phyloP scores from a whole-genome alignment of 2,329 filamentous ascomycete genomes.

The Knufia petricola region DNA sequence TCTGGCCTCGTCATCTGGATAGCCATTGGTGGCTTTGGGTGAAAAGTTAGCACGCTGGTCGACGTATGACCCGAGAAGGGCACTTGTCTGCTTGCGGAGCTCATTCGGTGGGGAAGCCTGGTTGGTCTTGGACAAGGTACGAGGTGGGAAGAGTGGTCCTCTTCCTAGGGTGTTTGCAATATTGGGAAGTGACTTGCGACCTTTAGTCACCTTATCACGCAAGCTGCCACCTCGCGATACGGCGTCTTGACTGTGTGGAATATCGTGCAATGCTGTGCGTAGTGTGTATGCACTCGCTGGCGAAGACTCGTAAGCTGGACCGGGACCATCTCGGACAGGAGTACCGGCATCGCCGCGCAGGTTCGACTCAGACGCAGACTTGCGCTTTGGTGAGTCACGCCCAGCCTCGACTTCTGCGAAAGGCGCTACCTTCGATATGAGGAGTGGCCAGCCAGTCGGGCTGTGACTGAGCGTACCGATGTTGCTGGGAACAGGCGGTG shows the following conservation, averaged over 20 bases:
- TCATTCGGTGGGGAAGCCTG: neutral
- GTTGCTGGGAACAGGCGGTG: neutral
- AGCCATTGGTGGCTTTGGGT: neutral
- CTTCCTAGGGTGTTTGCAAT: neutral
- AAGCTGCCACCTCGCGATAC: neutral
- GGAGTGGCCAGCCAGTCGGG: conserved; percentile 4
- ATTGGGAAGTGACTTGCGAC: neutral
- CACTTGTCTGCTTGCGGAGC: conserved; percentile 2
- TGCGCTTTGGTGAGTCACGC: neutral
- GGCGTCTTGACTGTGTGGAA: neutral
- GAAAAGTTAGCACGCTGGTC: conserved; percentile 1
- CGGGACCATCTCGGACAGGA: neutral
- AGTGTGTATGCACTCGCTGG: conserved; percentile 6
- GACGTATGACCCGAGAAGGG: neutral
- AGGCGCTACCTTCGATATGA: conserved; percentile 3
- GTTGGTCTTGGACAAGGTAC: neutral
- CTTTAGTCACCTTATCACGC: neutral
- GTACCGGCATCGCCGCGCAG: neutral
- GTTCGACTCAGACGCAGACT: conserved; percentile 1
- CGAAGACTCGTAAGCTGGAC: neutral
- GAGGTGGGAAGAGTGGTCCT: conserved; percentile 4
- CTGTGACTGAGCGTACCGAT: conserved; percentile 1
- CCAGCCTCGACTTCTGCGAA: neutral
- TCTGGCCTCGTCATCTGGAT: neutral
- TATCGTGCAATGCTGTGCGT: neutral